Evolutionary conservation across 2,329 filamentous ascomycete genomes (phyloP), one percentile per base, ranked within the genome.

Genomic region (Fusarium sp.): DNA sequence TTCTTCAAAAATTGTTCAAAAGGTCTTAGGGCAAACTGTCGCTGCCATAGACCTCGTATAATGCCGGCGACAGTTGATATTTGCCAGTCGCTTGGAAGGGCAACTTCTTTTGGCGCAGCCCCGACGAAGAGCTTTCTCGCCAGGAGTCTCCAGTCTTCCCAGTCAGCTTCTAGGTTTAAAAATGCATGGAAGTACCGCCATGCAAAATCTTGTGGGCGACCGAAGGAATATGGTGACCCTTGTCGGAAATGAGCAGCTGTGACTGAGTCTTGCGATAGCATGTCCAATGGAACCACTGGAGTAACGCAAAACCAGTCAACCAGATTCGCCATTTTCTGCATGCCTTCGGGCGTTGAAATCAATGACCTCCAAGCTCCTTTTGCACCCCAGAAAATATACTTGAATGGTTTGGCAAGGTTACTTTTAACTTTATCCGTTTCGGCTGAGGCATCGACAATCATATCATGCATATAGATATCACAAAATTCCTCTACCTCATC

Each of bases 1-100:
- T 1, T 36, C 1, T 34, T 4, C 1, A 55, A 0, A 56, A 50
- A 65, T 6, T 4, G 13, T 1, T 2, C 6, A 1, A 65, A 51
- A 0, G 61, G 8, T 0, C 19, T 0, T 0, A 28, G 1, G 2
- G 3, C 1, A 2, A 51, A 34, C 0, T 34, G 21, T 9, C 22
- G 19, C 0, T 6, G 3, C n/a, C 28, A 17, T 1, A 39, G 3
- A 1, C 0, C 1, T 10, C 7, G 6, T 1, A 55, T 1, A 5
- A 21, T 14, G 1, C 2, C 1, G 3, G 2, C 2, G 1, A 46
- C 9, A 6, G 3, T 9, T 2, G 5, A 3, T 2, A 9, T 11
- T 14, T 2, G 13, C 7, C 22, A 10, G 4, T 5, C 2, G 7
- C 6, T 1, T 13, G 24, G 17, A 6, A 19, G 13, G 2, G 3